Percentiles rank a stretch among this genome's conserved stretches.
These are phyloP conservation scores for Solanum hybrid DNA, from an alignment of 305 asterid genomes.

Conservation along the genomic window DNA sequence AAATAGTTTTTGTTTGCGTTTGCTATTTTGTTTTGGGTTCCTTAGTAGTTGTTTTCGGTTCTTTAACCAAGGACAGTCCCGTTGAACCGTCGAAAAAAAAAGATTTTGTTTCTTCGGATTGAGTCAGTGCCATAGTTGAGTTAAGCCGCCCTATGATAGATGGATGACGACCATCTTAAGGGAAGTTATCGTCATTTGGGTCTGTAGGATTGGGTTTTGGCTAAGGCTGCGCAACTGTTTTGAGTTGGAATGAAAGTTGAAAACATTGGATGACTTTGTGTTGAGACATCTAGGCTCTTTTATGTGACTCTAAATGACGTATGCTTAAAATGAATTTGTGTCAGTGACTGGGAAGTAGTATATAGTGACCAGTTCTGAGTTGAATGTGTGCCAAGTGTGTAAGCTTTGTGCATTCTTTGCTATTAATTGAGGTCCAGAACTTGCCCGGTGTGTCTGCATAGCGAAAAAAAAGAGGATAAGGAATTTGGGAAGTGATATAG, in stretches of 20 bases:
- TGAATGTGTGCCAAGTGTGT: not conserved
- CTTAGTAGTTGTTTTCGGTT: no score
- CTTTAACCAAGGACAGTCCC: no score
- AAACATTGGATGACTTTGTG: not conserved
- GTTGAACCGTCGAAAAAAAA: accelerated
- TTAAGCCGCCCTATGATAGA: no score
- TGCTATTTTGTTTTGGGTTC: no score
- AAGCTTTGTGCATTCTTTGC: not conserved
- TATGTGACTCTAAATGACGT: not conserved
- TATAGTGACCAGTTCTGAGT: not conserved
- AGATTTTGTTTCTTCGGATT: no score
- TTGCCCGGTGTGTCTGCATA: not conserved
- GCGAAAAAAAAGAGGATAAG: not conserved
- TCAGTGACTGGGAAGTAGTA: not conserved
- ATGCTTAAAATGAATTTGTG: not conserved
- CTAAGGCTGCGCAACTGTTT: not conserved
- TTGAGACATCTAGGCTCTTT: not conserved
- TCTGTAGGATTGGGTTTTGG: not conserved
- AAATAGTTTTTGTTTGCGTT: no score
- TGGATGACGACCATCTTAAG: no score
- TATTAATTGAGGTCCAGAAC: not conserved
- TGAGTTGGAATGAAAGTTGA: no score
- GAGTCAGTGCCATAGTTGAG: no score
- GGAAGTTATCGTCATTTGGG: no score
- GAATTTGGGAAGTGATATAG: not conserved